phyloP scores from a whole-genome alignment of 2,329 filamentous ascomycete species.

The Penicillium glabrum region DNA sequence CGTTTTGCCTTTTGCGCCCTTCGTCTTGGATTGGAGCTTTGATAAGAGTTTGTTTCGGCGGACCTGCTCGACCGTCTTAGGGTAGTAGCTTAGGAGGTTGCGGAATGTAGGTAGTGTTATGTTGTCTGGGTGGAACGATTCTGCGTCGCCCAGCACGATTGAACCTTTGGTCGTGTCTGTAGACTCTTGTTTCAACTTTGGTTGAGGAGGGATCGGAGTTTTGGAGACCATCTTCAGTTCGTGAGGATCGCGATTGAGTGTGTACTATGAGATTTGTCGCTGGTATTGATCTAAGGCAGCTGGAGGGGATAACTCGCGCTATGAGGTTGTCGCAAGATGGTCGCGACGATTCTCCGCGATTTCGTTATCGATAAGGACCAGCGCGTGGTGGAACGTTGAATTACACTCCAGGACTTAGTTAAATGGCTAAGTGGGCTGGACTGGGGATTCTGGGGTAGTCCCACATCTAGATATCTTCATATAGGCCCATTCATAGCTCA shows the following conservation, averaged over 20 bases:
- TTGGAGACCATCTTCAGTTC: not conserved
- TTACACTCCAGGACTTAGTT: no score
- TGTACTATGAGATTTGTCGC: no score
- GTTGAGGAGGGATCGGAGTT: not conserved
- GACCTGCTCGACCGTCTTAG: slow-evolving; percentile 24
- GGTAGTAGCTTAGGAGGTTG: slow-evolving; percentile 27
- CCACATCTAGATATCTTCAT: not conserved
- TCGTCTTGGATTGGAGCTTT: slow-evolving; percentile 22
- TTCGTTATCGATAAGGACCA: not conserved
- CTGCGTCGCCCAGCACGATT: not conserved
- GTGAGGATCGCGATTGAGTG: not conserved
- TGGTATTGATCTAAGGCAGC: no score
- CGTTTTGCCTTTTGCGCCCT: slow-evolving; percentile 15
- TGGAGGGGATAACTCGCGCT: no score
- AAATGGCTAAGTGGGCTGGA: not conserved
- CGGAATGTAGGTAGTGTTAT: slow-evolving; percentile 29
- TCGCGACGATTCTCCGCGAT: not conserved
- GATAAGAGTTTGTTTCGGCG: slow-evolving; percentile 22
- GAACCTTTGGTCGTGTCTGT: not conserved
- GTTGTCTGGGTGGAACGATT: slow-evolving; percentile 22
- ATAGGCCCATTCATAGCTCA: no score
- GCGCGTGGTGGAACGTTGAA: not conserved
- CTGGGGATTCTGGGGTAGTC: not conserved
- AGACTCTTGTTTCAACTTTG: not conserved
- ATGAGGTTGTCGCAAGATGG: not conserved